These are phyloP conservation scores for Termitomyces heimii DNA, from an alignment of 768 basidiomycete genomes.

Conservation along the genomic window DNA sequence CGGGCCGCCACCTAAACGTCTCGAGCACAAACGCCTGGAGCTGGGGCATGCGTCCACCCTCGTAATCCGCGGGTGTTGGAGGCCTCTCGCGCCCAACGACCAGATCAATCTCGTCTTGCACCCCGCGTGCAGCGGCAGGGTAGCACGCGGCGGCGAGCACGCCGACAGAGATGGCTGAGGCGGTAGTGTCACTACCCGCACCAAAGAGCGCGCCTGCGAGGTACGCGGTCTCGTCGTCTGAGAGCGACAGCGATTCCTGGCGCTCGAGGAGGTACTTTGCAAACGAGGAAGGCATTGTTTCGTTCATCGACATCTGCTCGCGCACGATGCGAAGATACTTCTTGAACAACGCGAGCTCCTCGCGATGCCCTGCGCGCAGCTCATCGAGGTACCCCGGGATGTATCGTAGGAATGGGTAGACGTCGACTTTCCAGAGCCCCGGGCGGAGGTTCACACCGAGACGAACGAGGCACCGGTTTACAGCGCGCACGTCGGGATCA, in stretches of 20 bases:
- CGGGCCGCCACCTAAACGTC: constrained; percentile 46
- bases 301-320: constrained; percentile 26
- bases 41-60: constrained; percentile 19
- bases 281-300: constrained; percentile 40
- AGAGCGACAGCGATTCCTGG: constrained; percentile 46
- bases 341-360: constrained; percentile 52
- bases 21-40: constrained; percentile 46
- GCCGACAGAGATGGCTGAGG: constrained; percentile 48
- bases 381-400: constrained; percentile 60
- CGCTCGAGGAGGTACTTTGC: constrained; percentile 53
- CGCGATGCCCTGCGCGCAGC: constrained; percentile 47
- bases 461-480: constrained; percentile 39
- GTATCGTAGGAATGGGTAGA: constrained; percentile 36
- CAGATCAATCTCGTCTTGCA: constrained; percentile 50
- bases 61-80: background rate
- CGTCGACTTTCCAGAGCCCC: constrained; percentile 42
- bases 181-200: constrained; percentile 62
- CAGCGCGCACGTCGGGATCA: constrained; percentile 41
- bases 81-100: constrained; percentile 42
- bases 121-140: constrained; percentile 42
- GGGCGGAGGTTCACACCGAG: constrained; percentile 39
- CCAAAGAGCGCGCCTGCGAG: constrained; percentile 62
- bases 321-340: constrained; percentile 42
- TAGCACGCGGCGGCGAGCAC: constrained; percentile 55
- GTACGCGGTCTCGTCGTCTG: constrained; percentile 54